A percentile compares a stretch with the other conserved stretches of the same genome.
Conservation (phyloP, 176 grass and related monocot species). For the Chloris gayana region DNA sequence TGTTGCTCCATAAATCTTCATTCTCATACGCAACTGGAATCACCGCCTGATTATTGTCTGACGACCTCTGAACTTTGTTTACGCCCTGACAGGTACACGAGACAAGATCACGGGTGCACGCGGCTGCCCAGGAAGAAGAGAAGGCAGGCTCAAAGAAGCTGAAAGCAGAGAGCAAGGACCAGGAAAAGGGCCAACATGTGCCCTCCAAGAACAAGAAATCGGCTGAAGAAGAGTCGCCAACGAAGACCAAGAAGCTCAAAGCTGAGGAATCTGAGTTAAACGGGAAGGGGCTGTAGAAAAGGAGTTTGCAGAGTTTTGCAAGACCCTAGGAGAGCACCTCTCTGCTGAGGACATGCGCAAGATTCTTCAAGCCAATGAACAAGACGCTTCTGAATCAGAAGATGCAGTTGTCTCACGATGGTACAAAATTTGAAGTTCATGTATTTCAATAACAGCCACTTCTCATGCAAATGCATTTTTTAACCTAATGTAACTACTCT, state of each 20-base stretch:
- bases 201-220: conserved; percentile 50
- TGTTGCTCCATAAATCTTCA: neutral
- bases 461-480: neutral
- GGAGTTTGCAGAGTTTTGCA: conserved; percentile 71
- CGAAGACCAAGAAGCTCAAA: conserved; percentile 63
- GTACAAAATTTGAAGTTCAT: conserved; percentile 44
- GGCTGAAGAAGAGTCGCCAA: conserved; percentile 12
- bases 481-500: neutral
- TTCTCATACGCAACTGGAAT: neutral
- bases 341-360: conserved; percentile 68
- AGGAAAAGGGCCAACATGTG: conserved; percentile 17
- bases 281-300: conserved; percentile 24
- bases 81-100: conserved; percentile 61
- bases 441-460: neutral
- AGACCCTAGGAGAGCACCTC: conserved; percentile 57
- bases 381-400: conserved; percentile 65
- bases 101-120: conserved; percentile 54
- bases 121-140: conserved; percentile 61
- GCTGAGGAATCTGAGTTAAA: conserved; percentile 37
- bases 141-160: conserved; percentile 40
- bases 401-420: conserved; percentile 64
- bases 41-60: neutral
- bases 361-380: conserved; percentile 77
- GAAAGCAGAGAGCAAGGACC: conserved; percentile 48
- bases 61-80: neutral